Conservation (phyloP, 495 filamentous ascomycete genomes). For the Lophiostoma macrostomum region DNA sequence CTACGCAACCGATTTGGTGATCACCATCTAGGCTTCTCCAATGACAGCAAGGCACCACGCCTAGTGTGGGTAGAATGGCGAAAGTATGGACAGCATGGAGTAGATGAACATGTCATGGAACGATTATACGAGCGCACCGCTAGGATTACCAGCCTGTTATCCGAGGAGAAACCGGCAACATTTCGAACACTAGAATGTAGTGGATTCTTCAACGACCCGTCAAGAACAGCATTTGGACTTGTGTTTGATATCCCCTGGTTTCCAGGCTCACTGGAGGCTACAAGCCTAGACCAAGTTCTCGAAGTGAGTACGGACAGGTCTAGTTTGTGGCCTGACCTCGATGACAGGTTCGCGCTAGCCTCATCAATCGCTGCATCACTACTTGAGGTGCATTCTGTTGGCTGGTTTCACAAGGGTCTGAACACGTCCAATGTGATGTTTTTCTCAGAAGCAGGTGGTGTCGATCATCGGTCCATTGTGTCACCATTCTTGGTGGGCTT, state of each 20-base stretch:
- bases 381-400: constrained; percentile 46
- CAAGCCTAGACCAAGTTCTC: not conserved
- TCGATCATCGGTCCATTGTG: constrained; percentile 12
- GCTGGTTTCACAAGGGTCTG: constrained; percentile 56
- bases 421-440: constrained; percentile 52
- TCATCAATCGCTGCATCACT: constrained; percentile 7
- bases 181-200: constrained; percentile 4
- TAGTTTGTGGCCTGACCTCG: not conserved
- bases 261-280: not conserved
- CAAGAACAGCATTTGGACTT: not conserved
- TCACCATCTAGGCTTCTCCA: not conserved
- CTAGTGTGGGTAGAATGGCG: constrained; percentile 6
- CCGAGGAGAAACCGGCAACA: not conserved
- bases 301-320: not conserved
- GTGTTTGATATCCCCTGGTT: not conserved
- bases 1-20: not conserved
- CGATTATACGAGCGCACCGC: not conserved
- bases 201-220: constrained; percentile 4
- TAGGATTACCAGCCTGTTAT: not conserved
- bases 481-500: constrained; percentile 50
- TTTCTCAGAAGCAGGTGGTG: constrained; percentile 30
- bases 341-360: constrained; percentile 13
- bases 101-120: not conserved
- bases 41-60: not conserved
- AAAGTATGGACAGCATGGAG: not conserved